Conservation (phyloP, 108 stramenopile species). For the Cylindrotheca fusiformis region DNA sequence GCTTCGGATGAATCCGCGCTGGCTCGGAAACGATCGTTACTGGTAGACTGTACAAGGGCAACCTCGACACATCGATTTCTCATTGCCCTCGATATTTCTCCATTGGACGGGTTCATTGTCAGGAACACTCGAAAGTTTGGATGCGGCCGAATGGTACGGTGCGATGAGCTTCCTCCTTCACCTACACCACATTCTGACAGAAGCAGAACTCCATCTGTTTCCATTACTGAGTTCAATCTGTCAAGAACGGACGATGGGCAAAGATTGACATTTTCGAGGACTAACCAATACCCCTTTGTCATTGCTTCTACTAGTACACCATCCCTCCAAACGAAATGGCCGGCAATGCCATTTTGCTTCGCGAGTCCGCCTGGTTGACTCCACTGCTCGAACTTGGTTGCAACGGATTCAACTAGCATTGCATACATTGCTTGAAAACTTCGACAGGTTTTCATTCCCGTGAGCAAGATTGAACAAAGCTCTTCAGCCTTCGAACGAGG, state of each 20-base stretch:
- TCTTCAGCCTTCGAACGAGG: background rate
- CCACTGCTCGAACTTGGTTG: background rate
- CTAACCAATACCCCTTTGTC: constrained; percentile 90
- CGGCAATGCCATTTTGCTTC: constrained; percentile 10
- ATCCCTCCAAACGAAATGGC: constrained; percentile 92
- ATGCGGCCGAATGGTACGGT: constrained; percentile 85
- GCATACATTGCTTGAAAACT: background rate
- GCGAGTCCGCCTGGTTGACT: background rate
- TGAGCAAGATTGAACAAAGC: background rate
- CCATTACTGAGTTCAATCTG: constrained; percentile 95
- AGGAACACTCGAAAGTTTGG: constrained; percentile 95
- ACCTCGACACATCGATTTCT: constrained; percentile 98
- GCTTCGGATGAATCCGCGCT: background rate
- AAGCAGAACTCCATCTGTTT: constrained; percentile 89
- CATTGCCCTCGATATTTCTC: constrained; percentile 99
- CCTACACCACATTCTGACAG: constrained; percentile 90
- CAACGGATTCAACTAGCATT: background rate
- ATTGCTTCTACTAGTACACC: constrained; percentile 93
- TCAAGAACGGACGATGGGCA: constrained; percentile 97
- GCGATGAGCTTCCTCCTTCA: constrained; percentile 11
- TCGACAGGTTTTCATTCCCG: background rate
- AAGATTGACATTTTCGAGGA: constrained; percentile 93
- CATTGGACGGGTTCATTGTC: constrained; percentile 81
- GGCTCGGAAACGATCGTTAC: background rate
- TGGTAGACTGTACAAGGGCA: constrained; percentile 25